Percentiles rank a stretch among this genome's conserved stretches.
Conservation (phyloP, 768 basidiomycete species). For the Suillus cothurnatus region DNA sequence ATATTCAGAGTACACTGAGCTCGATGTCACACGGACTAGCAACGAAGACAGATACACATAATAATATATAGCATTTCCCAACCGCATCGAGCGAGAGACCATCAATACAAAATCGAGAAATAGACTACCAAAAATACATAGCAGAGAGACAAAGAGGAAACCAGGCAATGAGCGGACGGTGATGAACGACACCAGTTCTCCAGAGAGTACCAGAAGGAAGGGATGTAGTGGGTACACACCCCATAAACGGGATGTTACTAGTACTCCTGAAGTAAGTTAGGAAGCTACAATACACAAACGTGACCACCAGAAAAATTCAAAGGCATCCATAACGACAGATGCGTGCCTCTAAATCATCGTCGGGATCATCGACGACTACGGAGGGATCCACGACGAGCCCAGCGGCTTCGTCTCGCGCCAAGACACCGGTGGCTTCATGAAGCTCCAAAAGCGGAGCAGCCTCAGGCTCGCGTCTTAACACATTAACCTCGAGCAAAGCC, state of each 20-base stretch:
- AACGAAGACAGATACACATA: not conserved
- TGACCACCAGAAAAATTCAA: conserved; percentile 1
- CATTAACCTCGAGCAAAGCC: not conserved
- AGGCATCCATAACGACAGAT: conserved; percentile 19
- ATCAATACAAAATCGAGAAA: not conserved
- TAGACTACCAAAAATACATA: not conserved
- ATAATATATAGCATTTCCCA: not conserved
- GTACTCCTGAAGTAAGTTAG: not conserved
- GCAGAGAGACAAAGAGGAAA: too few species aligned
- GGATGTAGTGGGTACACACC: not conserved
- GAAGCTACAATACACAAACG: not conserved
- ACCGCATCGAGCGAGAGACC: conserved; percentile 3
- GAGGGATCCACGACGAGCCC: not conserved
- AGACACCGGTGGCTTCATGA: not conserved
- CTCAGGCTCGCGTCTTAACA: conserved; percentile 8
- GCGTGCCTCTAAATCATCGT: conserved; percentile 11
- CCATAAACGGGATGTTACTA: not conserved
- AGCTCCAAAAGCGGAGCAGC: conserved; percentile 7
- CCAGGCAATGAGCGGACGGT: not conserved
- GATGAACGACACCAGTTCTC: not conserved
- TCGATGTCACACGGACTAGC: not conserved
- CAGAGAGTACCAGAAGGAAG: not conserved
- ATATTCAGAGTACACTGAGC: not conserved
- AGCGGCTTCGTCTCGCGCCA: not conserved
- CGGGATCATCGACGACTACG: not conserved